These are phyloP conservation scores for Aspergillus cavernicola DNA, from an alignment of 495 filamentous ascomycete genomes.

Conservation along the genomic window DNA sequence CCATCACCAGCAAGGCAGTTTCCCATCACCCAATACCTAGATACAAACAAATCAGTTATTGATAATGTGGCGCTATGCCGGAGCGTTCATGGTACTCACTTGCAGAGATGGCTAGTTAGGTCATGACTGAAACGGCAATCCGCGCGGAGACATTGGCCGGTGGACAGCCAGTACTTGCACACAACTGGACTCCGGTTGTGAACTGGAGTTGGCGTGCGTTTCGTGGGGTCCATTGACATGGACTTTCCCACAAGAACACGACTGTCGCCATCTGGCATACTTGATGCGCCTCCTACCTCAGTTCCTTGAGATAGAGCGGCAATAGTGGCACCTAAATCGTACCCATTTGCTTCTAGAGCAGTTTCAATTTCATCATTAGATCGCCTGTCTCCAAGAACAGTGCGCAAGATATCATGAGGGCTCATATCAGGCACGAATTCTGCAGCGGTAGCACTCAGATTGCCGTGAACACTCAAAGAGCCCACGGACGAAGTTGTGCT, in stretches of 20 bases:
- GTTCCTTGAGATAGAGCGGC: constrained; percentile 71
- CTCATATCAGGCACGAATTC: constrained; percentile 91
- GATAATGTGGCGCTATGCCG: not conserved
- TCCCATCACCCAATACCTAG: constrained; percentile 92
- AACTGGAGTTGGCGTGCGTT: constrained; percentile 68
- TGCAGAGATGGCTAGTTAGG: constrained; percentile 93
- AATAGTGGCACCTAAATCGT: constrained; percentile 89
- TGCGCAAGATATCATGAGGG: constrained; percentile 95
- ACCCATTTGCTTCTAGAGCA: constrained; percentile 82
- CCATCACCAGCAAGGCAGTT: constrained; percentile 93
- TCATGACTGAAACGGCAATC: constrained; percentile 98
- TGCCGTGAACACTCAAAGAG: constrained; percentile 55
- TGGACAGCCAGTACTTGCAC: constrained; percentile 94
- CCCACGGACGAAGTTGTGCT: constrained; percentile 72
- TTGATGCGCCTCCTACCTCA: constrained; percentile 28
- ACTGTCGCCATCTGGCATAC: constrained; percentile 33
- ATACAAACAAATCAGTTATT: not conserved
- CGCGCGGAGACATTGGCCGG: constrained; percentile 85
- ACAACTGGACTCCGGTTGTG: constrained; percentile 76
- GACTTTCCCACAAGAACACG: constrained; percentile 85
- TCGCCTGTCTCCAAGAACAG: constrained; percentile 83
- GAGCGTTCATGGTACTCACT: constrained; percentile 57
- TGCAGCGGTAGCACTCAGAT: constrained; percentile 73
- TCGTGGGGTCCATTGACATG: constrained; percentile 66
- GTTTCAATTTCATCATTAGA: constrained; percentile 91